Evolutionary conservation across 805 yeast genomes (phyloP).

Genomic region (Metschnikowia picachoensis): DNA sequence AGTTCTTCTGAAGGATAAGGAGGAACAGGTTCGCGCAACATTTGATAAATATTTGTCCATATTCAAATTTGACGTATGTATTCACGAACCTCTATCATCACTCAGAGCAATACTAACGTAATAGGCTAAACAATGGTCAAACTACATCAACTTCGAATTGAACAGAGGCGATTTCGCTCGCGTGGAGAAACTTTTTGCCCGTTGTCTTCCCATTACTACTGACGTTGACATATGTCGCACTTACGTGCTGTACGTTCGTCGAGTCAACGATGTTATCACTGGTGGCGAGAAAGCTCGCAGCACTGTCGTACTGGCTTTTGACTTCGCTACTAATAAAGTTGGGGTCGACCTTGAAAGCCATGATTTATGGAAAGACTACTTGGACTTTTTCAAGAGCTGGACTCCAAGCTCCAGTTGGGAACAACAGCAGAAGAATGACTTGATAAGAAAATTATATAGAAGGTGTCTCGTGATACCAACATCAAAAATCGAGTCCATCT

Average conservation of each 20-base stretch:
- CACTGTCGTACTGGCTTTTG: constrained; percentile 75
- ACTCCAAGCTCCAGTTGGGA: constrained; percentile 80
- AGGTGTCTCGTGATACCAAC: constrained; percentile 74
- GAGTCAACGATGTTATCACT: constrained; percentile 63
- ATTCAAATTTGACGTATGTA: constrained; percentile 57
- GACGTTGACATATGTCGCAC: constrained; percentile 69
- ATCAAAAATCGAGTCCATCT: constrained; percentile 65
- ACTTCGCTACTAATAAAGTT: constrained; percentile 71
- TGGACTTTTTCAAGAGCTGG: constrained; percentile 76
- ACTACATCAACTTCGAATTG: constrained; percentile 62
- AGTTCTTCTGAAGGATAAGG: constrained; percentile 47
- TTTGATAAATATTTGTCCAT: constrained; percentile 58
- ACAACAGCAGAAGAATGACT: constrained; percentile 73
- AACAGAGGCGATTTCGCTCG: constrained; percentile 59
- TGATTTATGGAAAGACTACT: constrained; percentile 74
- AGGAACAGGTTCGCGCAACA: constrained; percentile 53
- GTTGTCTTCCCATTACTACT: constrained; percentile 58
- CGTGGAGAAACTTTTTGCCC: constrained; percentile 63
- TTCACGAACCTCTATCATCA: constrained; percentile 13
- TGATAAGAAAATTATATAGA: constrained; percentile 68
- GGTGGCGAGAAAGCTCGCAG: constrained; percentile 81
- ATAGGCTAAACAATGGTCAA: constrained; percentile 57
- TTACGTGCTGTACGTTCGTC: constrained; percentile 76
- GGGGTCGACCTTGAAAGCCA: constrained; percentile 76
- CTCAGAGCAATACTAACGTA: constrained; percentile 19